Percentiles rank a stretch among this genome's conserved stretches.
phyloP scores from a whole-genome alignment of 768 basidiomycete species.

The Mycena venus region DNA sequence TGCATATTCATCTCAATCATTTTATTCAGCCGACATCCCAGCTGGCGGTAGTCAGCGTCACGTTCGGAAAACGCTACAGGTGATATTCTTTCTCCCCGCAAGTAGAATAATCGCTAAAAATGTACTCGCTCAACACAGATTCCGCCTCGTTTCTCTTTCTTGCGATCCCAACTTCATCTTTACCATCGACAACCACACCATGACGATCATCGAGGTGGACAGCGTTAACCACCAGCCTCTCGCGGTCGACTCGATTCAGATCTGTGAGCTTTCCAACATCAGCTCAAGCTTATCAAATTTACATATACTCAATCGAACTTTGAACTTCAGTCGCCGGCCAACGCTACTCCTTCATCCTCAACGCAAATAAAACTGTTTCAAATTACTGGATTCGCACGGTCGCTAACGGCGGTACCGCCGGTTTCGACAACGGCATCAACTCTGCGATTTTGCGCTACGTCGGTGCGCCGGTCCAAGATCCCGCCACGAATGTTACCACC shows the following conservation, averaged over 20 bases:
- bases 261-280: conserved; percentile 52
- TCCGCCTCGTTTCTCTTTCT: conserved; percentile 3
- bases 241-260: conserved; percentile 58
- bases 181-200: conserved; percentile 42
- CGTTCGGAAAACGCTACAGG: conserved; percentile 35
- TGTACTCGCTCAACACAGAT: conserved; percentile 50
- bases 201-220: conserved; percentile 53
- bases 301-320: background rate
- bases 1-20: background rate
- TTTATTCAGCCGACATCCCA: conserved; percentile 33
- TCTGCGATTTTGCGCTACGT: conserved; percentile 55
- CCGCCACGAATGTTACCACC: conserved; percentile 31
- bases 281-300: no score
- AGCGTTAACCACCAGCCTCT: conserved; percentile 50
- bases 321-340: conserved; percentile 41
- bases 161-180: conserved; percentile 25
- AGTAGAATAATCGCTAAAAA: no score
- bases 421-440: conserved; percentile 49
- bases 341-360: conserved; percentile 53
- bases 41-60: conserved; percentile 50
- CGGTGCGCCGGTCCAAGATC: conserved; percentile 48
- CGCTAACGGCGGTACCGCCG: conserved; percentile 35
- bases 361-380: conserved; percentile 53
- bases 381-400: conserved; percentile 61
- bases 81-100: no score